Conservation (phyloP, 2,329 filamentous ascomycete species). For the Ophiosphaerella herpotricha region DNA sequence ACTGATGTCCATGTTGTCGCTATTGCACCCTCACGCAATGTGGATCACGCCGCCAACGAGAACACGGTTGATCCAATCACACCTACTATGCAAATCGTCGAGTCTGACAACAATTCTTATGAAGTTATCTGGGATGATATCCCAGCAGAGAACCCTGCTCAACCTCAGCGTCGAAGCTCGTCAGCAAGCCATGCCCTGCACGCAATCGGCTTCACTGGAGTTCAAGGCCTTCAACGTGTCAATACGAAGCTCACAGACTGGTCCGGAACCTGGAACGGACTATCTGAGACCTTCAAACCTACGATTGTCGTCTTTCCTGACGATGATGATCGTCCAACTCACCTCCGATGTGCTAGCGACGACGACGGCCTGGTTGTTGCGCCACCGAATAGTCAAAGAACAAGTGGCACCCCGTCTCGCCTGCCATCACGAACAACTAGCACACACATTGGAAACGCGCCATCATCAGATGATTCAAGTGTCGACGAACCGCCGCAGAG, state of each 20-base stretch:
- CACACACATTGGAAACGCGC: slow-evolving; percentile 14
- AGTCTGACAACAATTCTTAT: slow-evolving; percentile 33
- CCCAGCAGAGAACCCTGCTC: slow-evolving; percentile 11
- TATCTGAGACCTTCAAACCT: slow-evolving; percentile 23
- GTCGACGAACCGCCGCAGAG: not conserved
- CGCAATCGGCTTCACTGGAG: slow-evolving; percentile 12
- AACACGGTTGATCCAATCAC: slow-evolving; percentile 24
- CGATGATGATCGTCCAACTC: slow-evolving; percentile 16
- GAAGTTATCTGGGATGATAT: slow-evolving; percentile 41
- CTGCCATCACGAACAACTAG: slow-evolving; percentile 26
- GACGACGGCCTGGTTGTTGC: slow-evolving; percentile 25
- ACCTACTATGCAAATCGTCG: slow-evolving; percentile 40
- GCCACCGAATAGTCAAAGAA: slow-evolving; percentile 38
- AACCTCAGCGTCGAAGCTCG: slow-evolving; percentile 17
- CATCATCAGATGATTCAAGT: slow-evolving; percentile 14
- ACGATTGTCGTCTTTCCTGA: slow-evolving; percentile 36
- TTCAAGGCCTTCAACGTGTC: slow-evolving; percentile 33
- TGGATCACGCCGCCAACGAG: slow-evolving; percentile 2
- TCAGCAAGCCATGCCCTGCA: slow-evolving; percentile 25
- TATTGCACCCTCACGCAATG: slow-evolving; percentile 23
- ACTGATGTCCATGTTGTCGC: slow-evolving; percentile 44
- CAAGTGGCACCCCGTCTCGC: slow-evolving; percentile 26
- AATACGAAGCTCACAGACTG: slow-evolving; percentile 39
- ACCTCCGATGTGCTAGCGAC: slow-evolving; percentile 17
- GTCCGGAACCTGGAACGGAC: slow-evolving; percentile 26